Percentiles rank a stretch among this genome's conserved stretches.
These are phyloP conservation scores for Stemphylium vesicarium DNA, from an alignment of 2,329 filamentous ascomycete genomes.

Conservation along the genomic window DNA sequence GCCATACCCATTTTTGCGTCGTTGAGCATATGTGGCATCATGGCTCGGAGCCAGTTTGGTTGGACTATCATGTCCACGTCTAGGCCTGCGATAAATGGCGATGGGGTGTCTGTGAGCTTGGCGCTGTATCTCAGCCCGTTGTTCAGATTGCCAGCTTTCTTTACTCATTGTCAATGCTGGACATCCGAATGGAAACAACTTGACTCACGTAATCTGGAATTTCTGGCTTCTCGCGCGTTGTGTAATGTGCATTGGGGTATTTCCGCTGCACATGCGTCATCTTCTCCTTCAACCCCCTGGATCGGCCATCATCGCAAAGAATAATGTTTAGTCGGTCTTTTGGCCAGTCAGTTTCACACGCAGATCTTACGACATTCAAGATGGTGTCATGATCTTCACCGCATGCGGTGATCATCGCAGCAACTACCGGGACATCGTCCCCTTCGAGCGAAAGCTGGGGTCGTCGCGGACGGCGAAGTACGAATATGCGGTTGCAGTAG, in stretches of 20 bases:
- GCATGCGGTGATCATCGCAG: constrained; percentile 54
- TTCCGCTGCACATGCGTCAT: constrained; percentile 45
- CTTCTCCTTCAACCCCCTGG: constrained; percentile 37
- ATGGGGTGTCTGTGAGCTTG: constrained; percentile 50
- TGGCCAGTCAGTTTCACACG: constrained; percentile 19
- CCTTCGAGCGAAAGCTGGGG: constrained; percentile 8
- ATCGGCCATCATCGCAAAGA: constrained; percentile 49
- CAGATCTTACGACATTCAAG: constrained; percentile 35
- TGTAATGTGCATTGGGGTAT: constrained; percentile 53
- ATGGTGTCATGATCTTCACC: constrained; percentile 53
- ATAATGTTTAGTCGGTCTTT: constrained; percentile 45
- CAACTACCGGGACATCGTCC: constrained; percentile 46
- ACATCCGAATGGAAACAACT: neutral
- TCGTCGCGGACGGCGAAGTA: neutral
- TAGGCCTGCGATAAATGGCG: constrained; percentile 66
- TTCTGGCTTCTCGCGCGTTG: constrained; percentile 51
- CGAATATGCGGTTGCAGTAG: neutral
- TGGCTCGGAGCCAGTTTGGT: constrained; percentile 55
- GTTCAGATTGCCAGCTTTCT: constrained; percentile 69
- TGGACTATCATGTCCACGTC: constrained; percentile 74
- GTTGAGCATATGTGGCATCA: constrained; percentile 13
- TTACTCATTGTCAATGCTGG: constrained; percentile 51
- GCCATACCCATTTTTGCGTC: constrained; percentile 12
- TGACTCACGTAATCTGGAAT: constrained; percentile 44
- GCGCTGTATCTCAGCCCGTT: constrained; percentile 50